Evolutionary conservation across 2,329 filamentous ascomycete species (phyloP), one percentile per base, ranked within the genome.

Genomic region (Emericellopsis atlantica): DNA sequence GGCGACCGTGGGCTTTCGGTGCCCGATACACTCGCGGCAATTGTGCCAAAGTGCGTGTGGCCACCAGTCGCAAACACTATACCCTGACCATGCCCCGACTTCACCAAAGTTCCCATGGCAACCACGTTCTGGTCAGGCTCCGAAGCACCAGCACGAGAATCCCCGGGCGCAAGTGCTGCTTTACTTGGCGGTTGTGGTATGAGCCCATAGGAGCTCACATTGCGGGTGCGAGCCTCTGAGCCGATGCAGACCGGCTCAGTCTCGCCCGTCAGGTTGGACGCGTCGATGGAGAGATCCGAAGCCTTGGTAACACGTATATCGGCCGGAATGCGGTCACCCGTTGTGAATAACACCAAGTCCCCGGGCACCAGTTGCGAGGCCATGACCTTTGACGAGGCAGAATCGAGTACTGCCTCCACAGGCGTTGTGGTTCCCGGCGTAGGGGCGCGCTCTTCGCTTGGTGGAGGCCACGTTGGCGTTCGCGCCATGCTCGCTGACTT

Each of bases 11-110:
- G 92, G 53, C 88, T 95, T 59, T 96, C 92, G 23, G 95, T 98
- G 46, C 92, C 86, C 38, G 90, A 88, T 22, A 98, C 75, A 40
- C 89, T 95, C 14, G 89, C 84, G 16, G 90, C 94, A 51, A 98
- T 98, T 39, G 87, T 90, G 34, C 92, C 92, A 60, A 98, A 96
- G 53, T 96, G 88, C 0, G 93, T 98, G 44, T 85, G 79, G 26
- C 84, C 84, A 42, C 93, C 93, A 6, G 92, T 98, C 8, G 89
- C 88, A 57, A 95, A 93, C n/a, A 98, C 92, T 49, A 98, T 81
- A 35, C 92, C 92, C 58, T 95, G 89, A 0, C 92, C 92, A 54
- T 98, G 83, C 10, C 92, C 92, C 31, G 90, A 95, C 49, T 90
- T 86, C 29, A 98, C 88, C 48, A 98, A 62, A 3, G 92, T 98